Evolutionary conservation across 768 basidiomycete genomes (phyloP), one percentile per base, ranked within the genome.

Genomic region (Termitomyces sp.): DNA sequence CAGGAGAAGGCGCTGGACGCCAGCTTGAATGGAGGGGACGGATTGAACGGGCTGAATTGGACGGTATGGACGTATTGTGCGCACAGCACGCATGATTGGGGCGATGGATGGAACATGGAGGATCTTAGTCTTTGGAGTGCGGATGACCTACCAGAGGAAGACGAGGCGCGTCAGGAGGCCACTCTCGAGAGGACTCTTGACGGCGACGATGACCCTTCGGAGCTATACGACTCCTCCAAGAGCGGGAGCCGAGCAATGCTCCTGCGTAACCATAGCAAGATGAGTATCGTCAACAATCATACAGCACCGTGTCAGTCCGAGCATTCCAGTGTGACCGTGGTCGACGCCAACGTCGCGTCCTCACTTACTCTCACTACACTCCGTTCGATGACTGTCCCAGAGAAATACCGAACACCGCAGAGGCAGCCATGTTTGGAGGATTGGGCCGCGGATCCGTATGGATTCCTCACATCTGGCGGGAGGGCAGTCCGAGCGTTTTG

Each of bases 51-150:
- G 36, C 70, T 95, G 58, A 92, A 79, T 64, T 96, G 84, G 70
- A 94, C 93, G 47, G 73, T 92, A 9, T 97, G 94, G 94, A 90
- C 86, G 34, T 97, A 95, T 68, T 88, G 88, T 58, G 76, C 89
- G 0, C 90, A 96, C 64, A 87, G 86, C 66, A 78, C 77, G 26
- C 92, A 98, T 67, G 75, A 82, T 66, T 97, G 91, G 92, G 94
- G 96, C 15, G 96, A 99, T 72, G 87, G 87, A 1, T 99, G 95
- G 96, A 95, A 98, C 69, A 83, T 91, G 73, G 96, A 99, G 73
- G 96, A 98, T 73, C 70, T 98, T 58, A 93, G 90, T 62, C 60
- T 98, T 15, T 98, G 91, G 91, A 88, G 87, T 63, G 62, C 70
- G 4, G 91, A 94, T 62, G 94, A 98, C 68, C 60, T 85, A 58